Evolutionary conservation across 805 yeast species (phyloP).

Genomic region (Lachancea nothofagi): DNA sequence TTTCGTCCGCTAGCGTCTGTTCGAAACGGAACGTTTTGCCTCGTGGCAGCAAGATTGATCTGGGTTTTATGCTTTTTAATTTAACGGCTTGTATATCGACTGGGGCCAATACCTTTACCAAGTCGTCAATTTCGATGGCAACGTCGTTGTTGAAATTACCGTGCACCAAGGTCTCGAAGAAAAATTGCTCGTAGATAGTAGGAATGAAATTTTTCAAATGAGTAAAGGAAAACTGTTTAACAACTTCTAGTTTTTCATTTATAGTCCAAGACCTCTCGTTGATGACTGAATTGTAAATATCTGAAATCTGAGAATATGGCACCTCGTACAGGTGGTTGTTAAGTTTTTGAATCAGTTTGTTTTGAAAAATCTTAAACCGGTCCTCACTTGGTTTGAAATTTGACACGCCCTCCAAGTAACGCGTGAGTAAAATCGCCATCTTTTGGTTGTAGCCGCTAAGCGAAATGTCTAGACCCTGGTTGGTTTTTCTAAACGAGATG

Average conservation of each 20-base stretch:
- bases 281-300: slow-evolving; percentile 55
- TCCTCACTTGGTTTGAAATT: slow-evolving; percentile 45
- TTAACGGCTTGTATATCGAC: slow-evolving; percentile 37
- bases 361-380: slow-evolving; percentile 64
- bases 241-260: slow-evolving; percentile 52
- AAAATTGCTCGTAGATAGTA: slow-evolving; percentile 52
- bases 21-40: slow-evolving; percentile 43
- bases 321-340: slow-evolving; percentile 65
- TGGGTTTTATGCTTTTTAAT: slow-evolving; percentile 27
- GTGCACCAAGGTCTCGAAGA: slow-evolving; percentile 63
- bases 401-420: slow-evolving; percentile 51
- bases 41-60: slow-evolving; percentile 40
- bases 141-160: slow-evolving; percentile 63
- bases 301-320: slow-evolving; percentile 75
- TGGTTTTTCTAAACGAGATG: slow-evolving; percentile 50
- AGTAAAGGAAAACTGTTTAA: slow-evolving; percentile 41
- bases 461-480: slow-evolving; percentile 65
- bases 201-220: slow-evolving; percentile 49
- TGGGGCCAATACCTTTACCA: slow-evolving; percentile 41
- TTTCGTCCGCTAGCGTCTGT: slow-evolving; percentile 49
- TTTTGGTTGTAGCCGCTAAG: slow-evolving; percentile 84
- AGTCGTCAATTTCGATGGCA: slow-evolving; percentile 45
- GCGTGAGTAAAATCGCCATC: slow-evolving; percentile 53
- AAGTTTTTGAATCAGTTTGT: slow-evolving; percentile 54
- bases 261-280: slow-evolving; percentile 66